Evolutionary conservation across 345 rosid genomes (phyloP), one percentile per base, ranked within the genome.

Genomic region (Cardamine resedifolia): DNA sequence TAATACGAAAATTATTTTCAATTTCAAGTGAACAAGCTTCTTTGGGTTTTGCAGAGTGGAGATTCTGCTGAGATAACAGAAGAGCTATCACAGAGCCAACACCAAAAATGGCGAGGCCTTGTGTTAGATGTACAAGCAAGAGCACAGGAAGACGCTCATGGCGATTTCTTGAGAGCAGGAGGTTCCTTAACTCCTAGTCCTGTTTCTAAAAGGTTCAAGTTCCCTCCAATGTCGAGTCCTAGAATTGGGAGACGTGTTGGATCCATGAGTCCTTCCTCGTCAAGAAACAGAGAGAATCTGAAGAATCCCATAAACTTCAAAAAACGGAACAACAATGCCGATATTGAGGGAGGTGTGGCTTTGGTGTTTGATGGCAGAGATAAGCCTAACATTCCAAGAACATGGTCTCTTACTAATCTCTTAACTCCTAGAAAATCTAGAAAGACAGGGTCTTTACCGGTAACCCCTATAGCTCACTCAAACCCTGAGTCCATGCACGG

Each of bases 401-500:
- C 90, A 45, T 68, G 81, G 73, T 95, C 96, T 45, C 73, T 90
- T 50, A 73, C 87, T 16, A 86, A 83, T 79, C 57, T 88, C 69
- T 87, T 95, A 68, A 69, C 88, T 26, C 85, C 89, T 15, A 64
- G 30, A 67, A 85, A 76, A 74, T 39, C 16, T 14, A 87, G 68
- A 76, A 83, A 66, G 48, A 39, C 95, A 19, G 81, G 83, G 43
- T 91, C 96, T 52, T 82, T 85, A 56, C 97, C 97, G 2, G 88
- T 57, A 56, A 84, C 88, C 24, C 96, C 91, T 4, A 62, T 76
- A 56, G 47, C 88, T 71, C 97, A 84, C 77, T 94, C 96, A 20
- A 91, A 89, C 77, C 97, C 96, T 0, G 99, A 87, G 85, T 91
- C 97, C 21, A 72, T 63, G 73, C 91, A 88, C 65, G 91, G 91